Conservation (phyloP, 2,329 filamentous ascomycete species). For the Fusarium chlamydosporum region DNA sequence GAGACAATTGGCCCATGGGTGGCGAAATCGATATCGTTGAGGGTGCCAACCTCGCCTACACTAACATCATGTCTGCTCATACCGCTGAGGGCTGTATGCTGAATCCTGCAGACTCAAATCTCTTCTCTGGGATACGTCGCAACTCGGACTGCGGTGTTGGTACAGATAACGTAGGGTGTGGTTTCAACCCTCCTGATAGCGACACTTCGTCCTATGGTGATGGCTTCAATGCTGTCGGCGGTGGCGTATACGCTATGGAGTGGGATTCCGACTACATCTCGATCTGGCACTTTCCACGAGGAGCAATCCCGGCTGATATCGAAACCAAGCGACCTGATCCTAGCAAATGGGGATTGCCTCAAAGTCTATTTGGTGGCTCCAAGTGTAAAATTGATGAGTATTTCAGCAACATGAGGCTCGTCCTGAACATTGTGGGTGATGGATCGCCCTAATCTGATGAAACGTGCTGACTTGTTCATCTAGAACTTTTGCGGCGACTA, state of each 20-base stretch:
- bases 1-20: constrained; percentile 69
- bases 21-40: constrained; percentile 81
- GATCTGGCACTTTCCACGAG: constrained; percentile 83
- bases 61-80: constrained; percentile 74
- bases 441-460: too few species aligned
- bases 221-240: constrained; percentile 74
- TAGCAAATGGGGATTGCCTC: constrained; percentile 75
- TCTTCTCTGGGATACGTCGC: constrained; percentile 50
- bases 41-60: constrained; percentile 73
- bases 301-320: constrained; percentile 75
- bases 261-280: constrained; percentile 78
- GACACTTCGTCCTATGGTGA: constrained; percentile 69
- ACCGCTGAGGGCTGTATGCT: constrained; percentile 60
- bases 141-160: constrained; percentile 58
- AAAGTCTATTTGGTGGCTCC: constrained; percentile 75
- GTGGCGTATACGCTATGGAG: constrained; percentile 78
- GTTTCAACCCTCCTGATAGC: constrained; percentile 57
- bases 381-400: constrained; percentile 75
- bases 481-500: constrained; percentile 83
- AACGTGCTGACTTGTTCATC: background rate
- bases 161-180: constrained; percentile 61
- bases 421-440: constrained; percentile 73
- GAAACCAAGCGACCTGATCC: constrained; percentile 71
- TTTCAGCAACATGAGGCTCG: constrained; percentile 78
- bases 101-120: constrained; percentile 33